Base-by-base conservation (phyloP, 768 basidiomycete species). In the Lactarius evosmus region DNA sequence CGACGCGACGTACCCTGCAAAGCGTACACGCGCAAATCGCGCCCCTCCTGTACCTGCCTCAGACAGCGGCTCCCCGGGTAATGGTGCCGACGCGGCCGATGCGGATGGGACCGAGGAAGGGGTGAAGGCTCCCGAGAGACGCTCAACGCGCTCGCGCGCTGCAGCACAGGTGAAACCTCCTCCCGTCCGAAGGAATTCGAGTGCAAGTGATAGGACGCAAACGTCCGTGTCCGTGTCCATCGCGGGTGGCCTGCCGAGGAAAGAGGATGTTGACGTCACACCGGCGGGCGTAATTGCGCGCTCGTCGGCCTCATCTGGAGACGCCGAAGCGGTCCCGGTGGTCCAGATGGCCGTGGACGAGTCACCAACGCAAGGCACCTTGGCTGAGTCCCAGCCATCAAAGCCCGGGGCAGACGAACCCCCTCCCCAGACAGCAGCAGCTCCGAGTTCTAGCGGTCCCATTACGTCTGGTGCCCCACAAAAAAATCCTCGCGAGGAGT, bases 1-100 rank as follows among this genome's bases (percentile, higher is more conserved):
- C 30, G 68, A 69, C 51, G 68, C 58, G 27, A 68, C 67, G 17
- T 69, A 67, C 52, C 68, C 68, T 25, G 68, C 68, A 12, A 69
- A 69, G 60, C 68, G 68, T 29, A 69, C 68, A 19, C 68, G 68
- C 33, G 66, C 56, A 6, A 59, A 53, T 57, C 66, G 66, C 6
- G 66, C 60, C 7, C 58, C 62, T 33, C 27, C 46, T 9, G 50
- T 60, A 27, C 46, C 30, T 2, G 41, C 66, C 7, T 66, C 66
- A 14, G 66, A 67, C 4, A 62, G 41, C 32, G 68, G 56, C 33
- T 69, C 68, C 38, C 66, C 54, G 7, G 52, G 66, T 16, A 64
- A 63, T 36, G 67, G 58, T 4, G 66, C 56, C 22, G 67, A 68
- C 12, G 50, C 33, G 7, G 44, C 51, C 19, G 68, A 67, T 6